Conservation (phyloP, 2,329 filamentous ascomycete species). For the Diaporthe caulivora region DNA sequence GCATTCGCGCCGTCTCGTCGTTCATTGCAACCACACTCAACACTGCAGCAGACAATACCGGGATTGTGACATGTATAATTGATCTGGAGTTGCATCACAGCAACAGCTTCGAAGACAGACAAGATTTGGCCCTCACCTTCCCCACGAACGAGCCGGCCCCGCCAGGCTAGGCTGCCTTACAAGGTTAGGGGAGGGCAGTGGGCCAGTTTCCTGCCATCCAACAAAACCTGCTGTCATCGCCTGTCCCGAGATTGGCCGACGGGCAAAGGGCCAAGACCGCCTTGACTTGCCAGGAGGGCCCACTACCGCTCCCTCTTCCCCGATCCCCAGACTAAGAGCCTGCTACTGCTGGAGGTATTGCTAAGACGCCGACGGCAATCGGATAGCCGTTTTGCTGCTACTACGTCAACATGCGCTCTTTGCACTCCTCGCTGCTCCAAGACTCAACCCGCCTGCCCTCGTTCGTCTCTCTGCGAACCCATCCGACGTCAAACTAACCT, state of each 20-base stretch:
- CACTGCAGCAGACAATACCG: background rate
- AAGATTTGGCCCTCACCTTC: constrained; percentile 8
- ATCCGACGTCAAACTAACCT: background rate
- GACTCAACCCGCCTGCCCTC: background rate
- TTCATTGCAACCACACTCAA: constrained; percentile 10
- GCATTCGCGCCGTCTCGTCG: background rate
- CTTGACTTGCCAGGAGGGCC: background rate
- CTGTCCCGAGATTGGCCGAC: constrained; percentile 28
- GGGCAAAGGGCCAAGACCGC: background rate
- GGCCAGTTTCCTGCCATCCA: constrained; percentile 6
- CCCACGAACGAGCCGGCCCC: constrained; percentile 1
- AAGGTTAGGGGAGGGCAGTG: too few species aligned
- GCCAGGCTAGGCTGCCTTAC: too few species aligned
- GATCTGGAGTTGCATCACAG: constrained; percentile 10
- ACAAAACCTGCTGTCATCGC: constrained; percentile 21
- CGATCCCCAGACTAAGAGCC: background rate
- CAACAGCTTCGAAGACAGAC: too few species aligned
- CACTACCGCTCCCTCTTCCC: background rate
- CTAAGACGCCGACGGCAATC: constrained; percentile 16
- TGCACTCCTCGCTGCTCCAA: background rate
- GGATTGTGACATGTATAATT: background rate
- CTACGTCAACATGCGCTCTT: constrained; percentile 31
- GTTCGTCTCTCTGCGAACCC: constrained; percentile 1
- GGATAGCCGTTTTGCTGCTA: background rate
- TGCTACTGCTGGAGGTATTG: background rate